Percentiles rank a stretch among this genome's conserved stretches.
phyloP scores from a whole-genome alignment of 208 protist species.

The Crithidia mellificae region DNA sequence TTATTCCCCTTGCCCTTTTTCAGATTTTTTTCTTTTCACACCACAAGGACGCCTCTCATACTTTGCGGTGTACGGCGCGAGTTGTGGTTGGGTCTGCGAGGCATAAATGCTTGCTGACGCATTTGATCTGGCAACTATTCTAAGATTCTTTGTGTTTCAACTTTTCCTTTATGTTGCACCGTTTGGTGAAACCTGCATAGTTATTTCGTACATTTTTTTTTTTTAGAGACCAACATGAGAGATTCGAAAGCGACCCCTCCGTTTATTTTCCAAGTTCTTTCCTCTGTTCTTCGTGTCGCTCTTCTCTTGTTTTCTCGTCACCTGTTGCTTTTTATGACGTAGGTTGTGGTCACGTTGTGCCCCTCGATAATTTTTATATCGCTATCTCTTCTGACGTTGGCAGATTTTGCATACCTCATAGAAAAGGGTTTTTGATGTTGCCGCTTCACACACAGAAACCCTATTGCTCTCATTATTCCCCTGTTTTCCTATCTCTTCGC shows the following conservation, averaged over 20 bases:
- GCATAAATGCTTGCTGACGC: too few relatives aligned
- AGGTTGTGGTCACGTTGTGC: background rate
- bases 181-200: background rate
- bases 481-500: too few relatives aligned
- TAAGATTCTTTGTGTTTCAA: too few relatives aligned
- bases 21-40: background rate
- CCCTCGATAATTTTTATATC: background rate
- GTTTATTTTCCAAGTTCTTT: background rate
- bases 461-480: too few relatives aligned
- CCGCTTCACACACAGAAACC: too few relatives aligned
- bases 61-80: background rate
- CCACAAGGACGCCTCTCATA: too few relatives aligned
- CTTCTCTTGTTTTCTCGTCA: too few relatives aligned
- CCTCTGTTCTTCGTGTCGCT: background rate
- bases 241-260: background rate
- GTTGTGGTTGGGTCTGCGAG: background rate
- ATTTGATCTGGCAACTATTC: too few relatives aligned
- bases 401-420: too few relatives aligned
- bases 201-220: background rate
- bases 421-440: too few relatives aligned
- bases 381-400: too few relatives aligned
- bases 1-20: constrained; percentile 1
- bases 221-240: background rate
- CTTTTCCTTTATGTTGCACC: too few relatives aligned
- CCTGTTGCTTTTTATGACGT: background rate